Evolutionary conservation across 2,329 filamentous ascomycete genomes (phyloP).

Genomic region (Hypoxylon sp.): DNA sequence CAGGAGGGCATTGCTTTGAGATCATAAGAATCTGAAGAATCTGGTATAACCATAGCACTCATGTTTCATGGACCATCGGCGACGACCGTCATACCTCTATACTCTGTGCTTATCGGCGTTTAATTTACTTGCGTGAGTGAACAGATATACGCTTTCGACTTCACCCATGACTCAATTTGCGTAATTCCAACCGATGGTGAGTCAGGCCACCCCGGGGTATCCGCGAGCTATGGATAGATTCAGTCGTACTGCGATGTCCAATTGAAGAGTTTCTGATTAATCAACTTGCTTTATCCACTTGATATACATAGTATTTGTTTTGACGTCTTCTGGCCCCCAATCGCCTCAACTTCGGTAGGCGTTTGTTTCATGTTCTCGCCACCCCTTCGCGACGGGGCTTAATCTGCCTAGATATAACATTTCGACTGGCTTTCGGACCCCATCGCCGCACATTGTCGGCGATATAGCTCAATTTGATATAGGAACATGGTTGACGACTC

Average conservation of each 20-base stretch:
- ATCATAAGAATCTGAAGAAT: conserved; percentile 29
- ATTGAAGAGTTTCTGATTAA: conserved; percentile 25
- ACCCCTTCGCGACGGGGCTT: conserved; percentile 23
- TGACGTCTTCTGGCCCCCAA: conserved; percentile 26
- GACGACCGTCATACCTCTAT: conserved; percentile 28
- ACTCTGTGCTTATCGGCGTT: conserved; percentile 23
- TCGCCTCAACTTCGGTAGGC: conserved; percentile 7
- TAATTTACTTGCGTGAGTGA: conserved; percentile 4
- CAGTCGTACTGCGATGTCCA: conserved; percentile 15
- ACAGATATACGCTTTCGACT: conserved; percentile 12
- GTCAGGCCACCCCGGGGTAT: conserved; percentile 32
- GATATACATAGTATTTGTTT: conserved; percentile 10
- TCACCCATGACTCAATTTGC: conserved; percentile 26
- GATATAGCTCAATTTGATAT: conserved; percentile 12
- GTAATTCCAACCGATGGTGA: conserved; percentile 27
- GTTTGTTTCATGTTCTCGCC: conserved; percentile 36
- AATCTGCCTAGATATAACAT: conserved; percentile 13
- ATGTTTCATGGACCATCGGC: conserved; percentile 27
- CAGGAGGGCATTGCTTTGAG: conserved; percentile 34
- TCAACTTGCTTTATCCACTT: conserved; percentile 10
- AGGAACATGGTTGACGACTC: conserved; percentile 11
- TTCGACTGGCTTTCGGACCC: conserved; percentile 24
- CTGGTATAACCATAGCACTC: conserved; percentile 25
- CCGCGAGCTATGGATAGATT: conserved; percentile 29
- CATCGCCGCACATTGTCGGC: conserved; percentile 16